Base-by-base conservation (phyloP, 148 eudicot genomes). In the Pouteria glomerata region DNA sequence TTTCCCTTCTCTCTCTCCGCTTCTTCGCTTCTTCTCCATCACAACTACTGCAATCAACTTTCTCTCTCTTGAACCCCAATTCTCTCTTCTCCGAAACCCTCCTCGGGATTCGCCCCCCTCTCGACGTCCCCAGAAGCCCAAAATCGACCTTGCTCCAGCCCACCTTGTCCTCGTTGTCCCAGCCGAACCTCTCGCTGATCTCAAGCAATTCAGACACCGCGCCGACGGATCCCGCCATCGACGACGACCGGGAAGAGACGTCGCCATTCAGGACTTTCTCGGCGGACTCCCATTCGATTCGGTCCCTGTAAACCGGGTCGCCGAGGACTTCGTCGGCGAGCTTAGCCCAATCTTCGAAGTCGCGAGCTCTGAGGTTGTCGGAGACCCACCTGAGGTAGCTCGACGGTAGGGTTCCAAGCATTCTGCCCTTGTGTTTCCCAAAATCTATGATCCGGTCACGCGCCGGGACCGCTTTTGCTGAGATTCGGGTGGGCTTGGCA, bases 211-310 rank as follows among this genome's bases (percentile, higher is more conserved):
- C 90, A 53, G 85, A 71, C 33, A 81, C 88, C 0, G 74, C 59
- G 64, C 74, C 74, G 0, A 56, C 58, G 3, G 69, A 57, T 53
- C 37, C 35, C 0, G 69, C 37, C 1, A 57, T 27, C 6, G 66
- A 10, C 8, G 51, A 34, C 18, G 47, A 27, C 8, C 33, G 4
- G 30, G 8, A 1, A 1, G 27, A 47, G 4, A 42, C 34, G 70
- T 88, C 79, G 10, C 94, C 94, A 37, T 69, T 80, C 12, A 90
- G 77, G 21, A 82, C 52, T 27, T 71, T 83, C 66, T 93, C 82
- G 0, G 89, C 98, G 19, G 63, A 76, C 76, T 93, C 97, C 98
- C 98, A 93, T 80, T 93, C 98, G 11, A 87, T 66, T 2, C 98
- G 80, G 75, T 93, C 98, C 1, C 71, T 79, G 70, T 93, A 93